Percentiles rank a stretch among this genome's conserved stretches.
phyloP scores from a whole-genome alignment of 768 basidiomycete species.

The Ramaria sp. region DNA sequence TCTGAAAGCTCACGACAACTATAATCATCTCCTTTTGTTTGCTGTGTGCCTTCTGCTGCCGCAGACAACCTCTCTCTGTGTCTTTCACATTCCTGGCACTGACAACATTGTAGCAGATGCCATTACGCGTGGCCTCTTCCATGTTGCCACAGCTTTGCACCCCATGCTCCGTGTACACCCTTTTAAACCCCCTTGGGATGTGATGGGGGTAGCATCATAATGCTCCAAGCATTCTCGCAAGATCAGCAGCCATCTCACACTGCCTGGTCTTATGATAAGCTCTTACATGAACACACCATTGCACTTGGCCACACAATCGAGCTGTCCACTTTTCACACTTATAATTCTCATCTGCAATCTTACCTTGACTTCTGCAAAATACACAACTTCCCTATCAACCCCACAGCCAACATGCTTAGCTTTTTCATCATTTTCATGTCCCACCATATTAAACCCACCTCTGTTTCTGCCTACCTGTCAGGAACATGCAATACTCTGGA shows the following conservation, averaged over 20 bases:
- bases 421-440: constrained; percentile 12
- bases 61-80: too few relatives aligned
- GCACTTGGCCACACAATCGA: too few relatives aligned
- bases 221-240: too few relatives aligned
- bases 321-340: too few relatives aligned
- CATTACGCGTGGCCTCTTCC: constrained; percentile 12
- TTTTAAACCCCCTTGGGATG: constrained; percentile 13
- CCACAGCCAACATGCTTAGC: constrained; percentile 10
- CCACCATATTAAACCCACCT: constrained; percentile 14
- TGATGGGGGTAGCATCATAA: constrained; percentile 8
- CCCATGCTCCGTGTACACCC: constrained; percentile 5
- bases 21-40: constrained; percentile 19
- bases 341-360: too few relatives aligned
- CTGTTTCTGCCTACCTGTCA: constrained; percentile 16
- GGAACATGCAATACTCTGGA: constrained; percentile 18
- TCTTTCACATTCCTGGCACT: constrained; percentile 18
- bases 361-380: too few relatives aligned
- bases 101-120: constrained; percentile 14
- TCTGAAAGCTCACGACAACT: constrained; percentile 14
- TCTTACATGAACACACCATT: too few relatives aligned
- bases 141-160: not conserved
- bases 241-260: constrained; percentile 2
- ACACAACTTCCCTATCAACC: not conserved
- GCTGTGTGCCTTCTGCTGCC: constrained; percentile 14
- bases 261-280: constrained; percentile 10